These are phyloP conservation scores for Colletotrichum sp. DNA, from an alignment of 2,329 filamentous ascomycete species.

Conservation along the genomic window DNA sequence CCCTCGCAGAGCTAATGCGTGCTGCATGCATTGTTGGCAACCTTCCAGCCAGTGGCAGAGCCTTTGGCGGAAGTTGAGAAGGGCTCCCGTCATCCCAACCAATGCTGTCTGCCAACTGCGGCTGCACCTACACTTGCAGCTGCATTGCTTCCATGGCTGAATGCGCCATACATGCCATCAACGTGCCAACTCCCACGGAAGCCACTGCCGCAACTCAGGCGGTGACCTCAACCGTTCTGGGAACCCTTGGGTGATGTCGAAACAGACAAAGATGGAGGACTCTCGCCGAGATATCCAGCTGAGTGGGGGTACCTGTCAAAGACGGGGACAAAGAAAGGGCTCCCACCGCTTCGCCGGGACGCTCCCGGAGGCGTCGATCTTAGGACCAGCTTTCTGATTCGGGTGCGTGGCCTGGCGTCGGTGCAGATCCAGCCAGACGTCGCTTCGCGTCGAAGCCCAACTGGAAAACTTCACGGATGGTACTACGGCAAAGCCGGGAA, in stretches of 20 bases:
- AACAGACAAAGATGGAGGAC: not conserved
- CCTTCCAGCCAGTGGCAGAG: not conserved
- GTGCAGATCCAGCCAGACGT: not conserved
- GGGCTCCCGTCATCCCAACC: not conserved
- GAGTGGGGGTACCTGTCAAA: not conserved
- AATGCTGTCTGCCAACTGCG: not conserved
- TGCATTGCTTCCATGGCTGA: not conserved
- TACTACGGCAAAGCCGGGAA: not conserved
- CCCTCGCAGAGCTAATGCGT: slow-evolving; percentile 1
- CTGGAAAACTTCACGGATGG: not conserved
- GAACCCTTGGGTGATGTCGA: not conserved
- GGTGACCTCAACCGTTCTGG: not conserved
- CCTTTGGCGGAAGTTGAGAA: not conserved
- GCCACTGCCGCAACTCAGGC: not conserved
- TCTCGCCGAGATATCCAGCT: not conserved
- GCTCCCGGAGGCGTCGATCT: not conserved
- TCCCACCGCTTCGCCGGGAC: not conserved
- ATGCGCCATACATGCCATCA: not conserved
- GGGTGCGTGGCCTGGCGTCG: not conserved
- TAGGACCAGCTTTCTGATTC: not conserved
- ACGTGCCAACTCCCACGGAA: not conserved
- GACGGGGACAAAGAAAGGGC: slow-evolving; percentile 1
- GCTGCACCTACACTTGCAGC: not conserved
- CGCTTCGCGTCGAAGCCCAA: not conserved
- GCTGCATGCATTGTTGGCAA: slow-evolving; percentile 2